Evolutionary conservation across 129 eudicot species (phyloP).

Genomic region (Lactuca sativa): DNA sequence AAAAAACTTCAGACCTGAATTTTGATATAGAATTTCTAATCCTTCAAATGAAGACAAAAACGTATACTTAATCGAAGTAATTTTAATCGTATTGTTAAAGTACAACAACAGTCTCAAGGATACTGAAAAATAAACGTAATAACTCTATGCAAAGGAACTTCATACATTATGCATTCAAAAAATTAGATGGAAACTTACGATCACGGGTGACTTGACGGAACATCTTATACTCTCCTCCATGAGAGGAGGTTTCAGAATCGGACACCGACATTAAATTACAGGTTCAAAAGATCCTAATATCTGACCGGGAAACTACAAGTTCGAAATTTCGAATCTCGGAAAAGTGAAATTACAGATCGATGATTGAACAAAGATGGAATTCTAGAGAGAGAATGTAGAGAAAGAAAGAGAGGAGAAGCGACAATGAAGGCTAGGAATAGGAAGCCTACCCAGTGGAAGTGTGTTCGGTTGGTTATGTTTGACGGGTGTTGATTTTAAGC

Average conservation of each 20-base stretch:
- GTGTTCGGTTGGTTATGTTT: slow-evolving; percentile 17
- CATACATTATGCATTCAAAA: background rate
- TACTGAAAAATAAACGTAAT: background rate
- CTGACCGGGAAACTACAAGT: background rate
- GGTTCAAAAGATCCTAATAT: slow-evolving; percentile 16
- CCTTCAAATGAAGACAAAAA: background rate
- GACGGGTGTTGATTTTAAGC: slow-evolving; percentile 15
- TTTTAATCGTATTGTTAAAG: background rate
- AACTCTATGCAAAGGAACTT: background rate
- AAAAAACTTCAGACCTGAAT: slow-evolving; percentile 2
- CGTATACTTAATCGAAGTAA: background rate
- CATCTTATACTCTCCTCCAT: slow-evolving; percentile 74
- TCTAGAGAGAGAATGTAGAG: slow-evolving; percentile 18
- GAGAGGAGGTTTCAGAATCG: slow-evolving; percentile 62
- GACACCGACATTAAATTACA: slow-evolving; percentile 56
- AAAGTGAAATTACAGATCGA: slow-evolving; percentile 15
- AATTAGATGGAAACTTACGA: slow-evolving; percentile 43
- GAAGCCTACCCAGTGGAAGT: background rate
- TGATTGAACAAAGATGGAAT: slow-evolving; percentile 12
- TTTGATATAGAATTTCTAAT: background rate
- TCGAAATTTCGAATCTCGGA: background rate
- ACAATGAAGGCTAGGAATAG: slow-evolving; percentile 4
- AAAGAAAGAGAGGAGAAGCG: slow-evolving; percentile 22
- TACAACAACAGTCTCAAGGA: background rate
- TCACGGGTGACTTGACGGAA: slow-evolving; percentile 89